A percentile compares a stretch with the other conserved stretches of the same genome.
Evolutionary conservation across 2,329 filamentous ascomycete genomes (phyloP).

Genomic region (Stagonosporopsis cucurbitacearum): DNA sequence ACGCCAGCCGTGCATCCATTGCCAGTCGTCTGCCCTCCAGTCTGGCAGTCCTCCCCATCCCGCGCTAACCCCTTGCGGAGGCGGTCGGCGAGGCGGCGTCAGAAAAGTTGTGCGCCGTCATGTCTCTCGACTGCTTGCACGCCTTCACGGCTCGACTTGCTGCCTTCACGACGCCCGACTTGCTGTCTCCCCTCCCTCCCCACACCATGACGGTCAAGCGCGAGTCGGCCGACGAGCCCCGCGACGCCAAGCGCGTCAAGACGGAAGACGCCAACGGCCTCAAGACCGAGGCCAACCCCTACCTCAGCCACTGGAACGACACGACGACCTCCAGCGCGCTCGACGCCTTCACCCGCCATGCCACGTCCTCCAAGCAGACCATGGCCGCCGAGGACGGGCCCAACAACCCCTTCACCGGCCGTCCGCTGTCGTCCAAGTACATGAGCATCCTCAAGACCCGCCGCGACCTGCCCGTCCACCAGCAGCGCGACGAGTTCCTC

Average conservation of each 20-base stretch:
- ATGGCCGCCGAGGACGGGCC: conserved; percentile 78
- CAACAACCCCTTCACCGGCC: conserved; percentile 83
- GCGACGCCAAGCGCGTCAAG: conserved; percentile 60
- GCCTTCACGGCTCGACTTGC: neutral
- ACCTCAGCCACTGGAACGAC: conserved; percentile 87
- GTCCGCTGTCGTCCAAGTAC: conserved; percentile 80
- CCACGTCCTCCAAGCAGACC: conserved; percentile 79
- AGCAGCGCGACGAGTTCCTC: conserved; percentile 93
- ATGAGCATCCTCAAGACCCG: conserved; percentile 86
- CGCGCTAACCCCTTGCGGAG: neutral
- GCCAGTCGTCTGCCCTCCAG: too few relatives aligned
- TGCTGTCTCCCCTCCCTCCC: too few relatives aligned
- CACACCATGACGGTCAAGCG: conserved; percentile 63
- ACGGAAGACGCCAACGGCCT: conserved; percentile 25
- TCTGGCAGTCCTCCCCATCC: too few relatives aligned
- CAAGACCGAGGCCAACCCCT: conserved; percentile 72
- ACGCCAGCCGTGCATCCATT: too few relatives aligned
- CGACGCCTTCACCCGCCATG: conserved; percentile 74
- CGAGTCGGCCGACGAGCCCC: conserved; percentile 56
- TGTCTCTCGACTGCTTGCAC: neutral
- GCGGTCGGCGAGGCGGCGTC: conserved; percentile 4
- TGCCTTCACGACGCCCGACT: too few relatives aligned
- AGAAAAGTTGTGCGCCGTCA: conserved; percentile 13
- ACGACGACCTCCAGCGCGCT: conserved; percentile 57
- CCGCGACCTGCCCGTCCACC: conserved; percentile 86